Evolutionary conservation across 345 rosid species (phyloP), one percentile per base, ranked within the genome.

Genomic region (Dimocarpus longan): DNA sequence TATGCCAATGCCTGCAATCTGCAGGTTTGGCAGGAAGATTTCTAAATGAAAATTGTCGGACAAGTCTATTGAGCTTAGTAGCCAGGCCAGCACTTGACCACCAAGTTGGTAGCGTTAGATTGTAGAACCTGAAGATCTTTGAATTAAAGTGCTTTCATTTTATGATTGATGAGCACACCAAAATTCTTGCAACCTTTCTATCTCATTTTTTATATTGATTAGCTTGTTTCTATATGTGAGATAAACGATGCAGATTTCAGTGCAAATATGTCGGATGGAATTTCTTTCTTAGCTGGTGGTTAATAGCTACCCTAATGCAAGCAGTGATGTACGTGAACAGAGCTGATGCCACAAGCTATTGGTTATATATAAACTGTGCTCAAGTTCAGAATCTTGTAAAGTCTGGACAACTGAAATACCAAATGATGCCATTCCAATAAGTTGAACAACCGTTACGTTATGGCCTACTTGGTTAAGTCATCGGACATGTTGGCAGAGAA

Each of bases 31-130:
- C 21, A 13, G 1, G 67, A 66, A 54, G 73, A 52, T 37, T 52
- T 39, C 9, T 43, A 50, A 22, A 73, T 22, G 39, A 22, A 44
- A 37, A 32, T 73, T 73, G n/a, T 73, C 21, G 8, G 82, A 79
- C 68, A 73, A 67, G 59, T 67, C 73, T 6, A 79, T 7, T 74
- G 22, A 85, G 79, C 15, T 66, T 71, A 50, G 76, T 22, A 85
- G 52, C 88, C 88, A 82, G 12, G 56, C 65, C 4, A 85, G 85
- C 32, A 82, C 65, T 56, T 75, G 80, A 43, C 85, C 88, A 7
- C 44, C 40, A 32, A 82, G 73, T 59, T 66, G 39, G 72, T 76
- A 84, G 77, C 74, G 26, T 81, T 79, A 37, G 82, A 40, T 21
- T 71, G 66, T 8, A 81, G 54, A 74, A 80, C 66, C 75, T 76